Percentiles rank a stretch among this genome's conserved stretches.
phyloP scores from a whole-genome alignment of 176 grass and related monocot species.

The Miscanthus lutarioriparius region DNA sequence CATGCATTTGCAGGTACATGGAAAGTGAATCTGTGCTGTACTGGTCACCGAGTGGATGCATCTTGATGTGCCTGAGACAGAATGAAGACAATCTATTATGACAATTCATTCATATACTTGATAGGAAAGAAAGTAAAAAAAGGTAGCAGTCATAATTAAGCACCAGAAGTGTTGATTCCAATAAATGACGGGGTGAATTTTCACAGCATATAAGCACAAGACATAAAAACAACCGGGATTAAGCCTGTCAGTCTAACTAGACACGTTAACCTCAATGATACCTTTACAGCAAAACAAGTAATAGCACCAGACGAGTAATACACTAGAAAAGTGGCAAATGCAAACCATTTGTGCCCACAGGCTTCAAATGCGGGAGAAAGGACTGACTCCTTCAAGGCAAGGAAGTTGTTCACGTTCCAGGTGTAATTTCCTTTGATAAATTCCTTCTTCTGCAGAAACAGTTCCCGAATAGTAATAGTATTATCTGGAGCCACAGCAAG shows the following conservation, averaged over 20 bases:
- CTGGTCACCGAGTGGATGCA: constrained; percentile 20
- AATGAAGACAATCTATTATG: neutral
- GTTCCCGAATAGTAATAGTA: neutral
- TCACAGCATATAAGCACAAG: neutral
- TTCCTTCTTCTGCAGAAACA: constrained; percentile 41
- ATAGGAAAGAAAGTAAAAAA: neutral
- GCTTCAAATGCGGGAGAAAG: constrained; percentile 30
- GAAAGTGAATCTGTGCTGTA: constrained; percentile 23
- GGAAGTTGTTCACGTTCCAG: constrained; percentile 31
- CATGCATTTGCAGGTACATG: neutral
- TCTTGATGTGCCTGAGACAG: neutral
- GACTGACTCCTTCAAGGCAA: neutral
- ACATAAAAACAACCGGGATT: neutral
- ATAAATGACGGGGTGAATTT: neutral
- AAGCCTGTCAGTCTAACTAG: neutral
- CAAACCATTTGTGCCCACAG: constrained; percentile 29
- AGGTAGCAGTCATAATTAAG: neutral
- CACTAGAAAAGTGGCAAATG: neutral
- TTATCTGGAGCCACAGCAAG: constrained; percentile 15
- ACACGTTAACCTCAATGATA: neutral
- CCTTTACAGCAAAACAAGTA: neutral
- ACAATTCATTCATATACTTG: neutral
- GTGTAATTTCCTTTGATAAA: constrained; percentile 33
- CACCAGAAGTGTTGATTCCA: neutral
- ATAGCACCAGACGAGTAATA: neutral